Percentiles rank a stretch among this genome's conserved stretches.
Conservation (phyloP, 352 stramenopile genomes). For the Blastocystis sp. region DNA sequence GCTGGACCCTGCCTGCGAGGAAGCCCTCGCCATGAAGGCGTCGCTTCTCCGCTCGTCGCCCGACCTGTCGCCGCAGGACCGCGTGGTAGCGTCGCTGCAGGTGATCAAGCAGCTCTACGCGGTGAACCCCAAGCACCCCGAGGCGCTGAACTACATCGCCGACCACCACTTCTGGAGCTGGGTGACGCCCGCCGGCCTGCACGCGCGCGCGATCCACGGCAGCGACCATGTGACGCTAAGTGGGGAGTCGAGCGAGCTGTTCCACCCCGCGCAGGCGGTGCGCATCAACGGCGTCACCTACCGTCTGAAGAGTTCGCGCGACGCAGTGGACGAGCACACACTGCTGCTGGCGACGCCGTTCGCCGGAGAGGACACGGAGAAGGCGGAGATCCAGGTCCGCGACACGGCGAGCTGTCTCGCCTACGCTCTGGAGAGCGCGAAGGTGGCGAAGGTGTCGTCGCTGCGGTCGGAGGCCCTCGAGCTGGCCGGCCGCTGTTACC, state of each 20-base stretch:
- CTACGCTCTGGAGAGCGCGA: not conserved
- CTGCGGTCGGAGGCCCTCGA: slow-evolving; percentile 20
- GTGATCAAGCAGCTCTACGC: slow-evolving; percentile 18
- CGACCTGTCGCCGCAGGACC: slow-evolving; percentile 3
- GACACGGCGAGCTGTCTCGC: slow-evolving; percentile 8
- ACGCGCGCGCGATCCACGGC: not conserved
- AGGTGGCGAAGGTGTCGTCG: slow-evolving; percentile 4
- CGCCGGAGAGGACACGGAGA: not conserved
- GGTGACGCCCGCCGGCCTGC: not conserved
- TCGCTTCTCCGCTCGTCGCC: not conserved
- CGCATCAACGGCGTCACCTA: not conserved
- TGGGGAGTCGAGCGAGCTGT: not conserved
- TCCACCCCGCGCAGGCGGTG: slow-evolving; percentile 3
- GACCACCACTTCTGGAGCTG: slow-evolving; percentile 44
- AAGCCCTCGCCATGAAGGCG: slow-evolving; percentile 42
- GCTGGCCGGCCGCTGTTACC: slow-evolving; percentile 19
- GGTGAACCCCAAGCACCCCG: slow-evolving; percentile 1
- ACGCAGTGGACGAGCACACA: not conserved
- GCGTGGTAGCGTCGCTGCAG: slow-evolving; percentile 18
- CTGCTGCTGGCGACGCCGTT: not conserved
- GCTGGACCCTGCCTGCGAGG: slow-evolving; percentile 9
- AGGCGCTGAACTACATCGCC: slow-evolving; percentile 31
- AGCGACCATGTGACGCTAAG: not conserved
- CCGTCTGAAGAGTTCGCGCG: not conserved
- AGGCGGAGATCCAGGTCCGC: not conserved